Base-by-base conservation (phyloP, 441 rosid species). In the Mallotus japonicus region DNA sequence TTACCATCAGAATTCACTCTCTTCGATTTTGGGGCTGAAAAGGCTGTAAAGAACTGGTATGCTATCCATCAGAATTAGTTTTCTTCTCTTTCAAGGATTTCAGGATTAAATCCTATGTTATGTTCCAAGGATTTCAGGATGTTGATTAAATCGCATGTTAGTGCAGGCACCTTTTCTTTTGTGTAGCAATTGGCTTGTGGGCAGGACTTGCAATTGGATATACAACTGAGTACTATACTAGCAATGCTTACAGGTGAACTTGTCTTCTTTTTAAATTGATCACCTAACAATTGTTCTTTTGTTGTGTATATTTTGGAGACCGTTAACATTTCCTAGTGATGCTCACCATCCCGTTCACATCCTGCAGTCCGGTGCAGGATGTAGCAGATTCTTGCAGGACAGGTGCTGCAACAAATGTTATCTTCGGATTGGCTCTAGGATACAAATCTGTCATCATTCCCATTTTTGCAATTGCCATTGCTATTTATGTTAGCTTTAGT, bases 181-280 rank as follows among this genome's bases (percentile, higher is more conserved):
- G 97, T 63, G 95, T 90, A 54, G 81, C 89, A 68, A 90, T 91
- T 80, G 98, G 96, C 78, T 84, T 93, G 65, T 90, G 98, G 97
- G 96, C 96, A 71, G 95, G 98, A 67, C 96, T 89, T 62, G 86
- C 85, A 74, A 91, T 91, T 76, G 97, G 89, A 58, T 93, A 87
- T 17, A 89, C 86, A 42, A 93, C 97, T 0, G 90, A 93, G 79
- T 91, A 89, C 80, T 93, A 86, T 78, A 93, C 98, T 59, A 93
- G 98, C 84, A 93, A 91, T 61, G 96, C 97, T 6, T 91, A 93
- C 87, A 90, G 94, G 94, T 89, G 34, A 79, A 67, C 6, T 51
- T 57, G 19, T 72, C 10, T 42, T 68, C 49, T 46, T 2, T 64
- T 19, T 64, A n/a, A 11, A 0, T 0, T 16, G 28, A 13, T 37